Base-by-base conservation (phyloP, 768 basidiomycete species). In the Suillus fuscotomentosus region DNA sequence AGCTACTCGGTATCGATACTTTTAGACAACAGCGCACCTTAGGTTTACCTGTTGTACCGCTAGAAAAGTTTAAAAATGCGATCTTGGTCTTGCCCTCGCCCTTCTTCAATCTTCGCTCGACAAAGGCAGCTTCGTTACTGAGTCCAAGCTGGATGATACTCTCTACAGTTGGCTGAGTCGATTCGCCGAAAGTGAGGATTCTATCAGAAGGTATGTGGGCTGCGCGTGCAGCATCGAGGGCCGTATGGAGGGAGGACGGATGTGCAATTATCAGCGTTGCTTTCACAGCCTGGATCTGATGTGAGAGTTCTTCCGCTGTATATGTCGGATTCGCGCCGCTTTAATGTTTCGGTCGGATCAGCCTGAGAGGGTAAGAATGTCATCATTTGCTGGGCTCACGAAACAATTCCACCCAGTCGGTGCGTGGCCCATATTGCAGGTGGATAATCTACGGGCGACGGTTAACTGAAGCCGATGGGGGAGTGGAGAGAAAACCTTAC, bases 11-110 rank as follows among this genome's bases (percentile, higher is more conserved):
- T 5, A 10, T 27, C 34, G 8, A 17, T 8, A 1, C 34, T 5
- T 24, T 24, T 24, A 24, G 5, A 24, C 36, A 4, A 51, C 15
- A 13, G 17, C 6, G 62, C 14, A 73, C 73, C 65, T 75, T 73
- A 38, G 74, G 79, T 70, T 74, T 77, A 73, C 89, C 89, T 24
- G 90, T 92, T 24, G 90, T 92, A 14, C 90, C 90, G 66, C 89
- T 90, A 1, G 90, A 91, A 67, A 92, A 89, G 60, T 82, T 84
- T 61, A 91, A 76, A 67, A 91, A 87, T 3, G 90, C 90, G n/a
- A 91, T 64, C 51, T 84, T 83, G 17, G 78, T 83, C 70, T 81
- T 86, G 24, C 80, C 86, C 73, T 89, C 89, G 8, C 88, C 90
- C 14, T 80, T 79, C 27, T 71, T 68, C 48, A 91, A 78, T 38